phyloP scores from a whole-genome alignment of 257 asterid species.

The Solanum pimpinellifolium region DNA sequence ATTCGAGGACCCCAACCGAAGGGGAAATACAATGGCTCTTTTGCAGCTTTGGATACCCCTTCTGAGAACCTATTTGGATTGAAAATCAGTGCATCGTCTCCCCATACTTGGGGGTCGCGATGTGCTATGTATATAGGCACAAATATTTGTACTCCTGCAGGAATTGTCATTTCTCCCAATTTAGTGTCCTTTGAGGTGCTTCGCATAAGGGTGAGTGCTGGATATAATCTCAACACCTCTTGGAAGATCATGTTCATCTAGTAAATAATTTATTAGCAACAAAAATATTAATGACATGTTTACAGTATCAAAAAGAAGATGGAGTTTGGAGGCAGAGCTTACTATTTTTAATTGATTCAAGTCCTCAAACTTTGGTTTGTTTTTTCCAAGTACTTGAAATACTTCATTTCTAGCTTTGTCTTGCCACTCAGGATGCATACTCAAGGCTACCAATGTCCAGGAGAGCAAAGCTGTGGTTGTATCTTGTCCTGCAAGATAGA shows the following conservation, averaged over 20 bases:
- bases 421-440: constrained; percentile 19
- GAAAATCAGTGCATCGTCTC: background rate
- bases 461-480: constrained; percentile 15
- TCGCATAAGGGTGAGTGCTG: background rate
- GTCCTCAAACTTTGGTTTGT: constrained; percentile 1
- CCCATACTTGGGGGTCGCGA: constrained; percentile 1
- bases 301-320: too few relatives aligned
- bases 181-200: background rate
- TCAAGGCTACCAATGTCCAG: constrained; percentile 10
- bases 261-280: background rate
- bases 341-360: constrained; percentile 9
- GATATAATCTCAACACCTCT: constrained; percentile 3
- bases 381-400: constrained; percentile 4
- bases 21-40: background rate
- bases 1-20: constrained; percentile 7
- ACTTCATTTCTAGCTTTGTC: constrained; percentile 13
- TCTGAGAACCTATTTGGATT: constrained; percentile 3
- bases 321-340: background rate
- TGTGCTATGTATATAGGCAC: background rate
- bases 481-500: constrained; percentile 17
- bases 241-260: background rate
- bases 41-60: background rate
- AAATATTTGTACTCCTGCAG: background rate
- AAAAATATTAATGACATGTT: too few relatives aligned
- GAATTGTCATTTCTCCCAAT: background rate